A percentile compares a stretch with the other conserved stretches of the same genome.
These are phyloP conservation scores for Paraconiothyrium brasiliense DNA, from an alignment of 2,329 filamentous ascomycete species.

Conservation along the genomic window DNA sequence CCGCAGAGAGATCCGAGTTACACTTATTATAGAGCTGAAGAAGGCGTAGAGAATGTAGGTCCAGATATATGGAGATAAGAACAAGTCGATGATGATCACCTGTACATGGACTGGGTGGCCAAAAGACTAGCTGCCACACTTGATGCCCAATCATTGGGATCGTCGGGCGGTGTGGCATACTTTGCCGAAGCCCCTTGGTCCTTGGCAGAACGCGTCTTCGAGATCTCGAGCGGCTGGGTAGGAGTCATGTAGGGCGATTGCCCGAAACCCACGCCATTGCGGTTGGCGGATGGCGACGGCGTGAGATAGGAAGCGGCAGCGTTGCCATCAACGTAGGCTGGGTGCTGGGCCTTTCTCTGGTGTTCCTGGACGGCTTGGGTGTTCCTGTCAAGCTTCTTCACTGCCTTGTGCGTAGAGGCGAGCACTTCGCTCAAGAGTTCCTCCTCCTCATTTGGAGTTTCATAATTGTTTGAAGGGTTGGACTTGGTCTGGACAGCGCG, in stretches of 20 bases:
- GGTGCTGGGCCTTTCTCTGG: conserved; percentile 56
- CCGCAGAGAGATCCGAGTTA: conserved; percentile 40
- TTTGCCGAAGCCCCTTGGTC: conserved; percentile 66
- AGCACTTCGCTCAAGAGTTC: conserved; percentile 92
- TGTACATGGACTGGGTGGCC: conserved; percentile 49
- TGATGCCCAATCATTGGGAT: conserved; percentile 90
- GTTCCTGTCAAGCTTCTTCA: conserved; percentile 72
- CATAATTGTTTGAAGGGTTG: conserved; percentile 84
- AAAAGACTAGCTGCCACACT: conserved; percentile 78
- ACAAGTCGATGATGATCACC: conserved; percentile 33
- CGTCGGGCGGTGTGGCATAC: conserved; percentile 95
- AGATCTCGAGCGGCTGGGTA: conserved; percentile 76
- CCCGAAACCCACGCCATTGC: conserved; percentile 79
- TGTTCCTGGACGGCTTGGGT: conserved; percentile 40
- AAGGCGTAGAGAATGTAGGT: conserved; percentile 39
- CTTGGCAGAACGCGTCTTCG: conserved; percentile 53
- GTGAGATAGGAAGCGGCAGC: conserved; percentile 71
- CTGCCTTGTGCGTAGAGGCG: conserved; percentile 77
- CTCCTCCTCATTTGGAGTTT: conserved; percentile 95
- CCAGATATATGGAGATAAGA: conserved; percentile 23
- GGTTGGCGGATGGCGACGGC: conserved; percentile 82
- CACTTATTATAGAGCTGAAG: conserved; percentile 41
- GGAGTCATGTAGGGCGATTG: conserved; percentile 68
- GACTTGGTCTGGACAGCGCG: conserved; percentile 75
- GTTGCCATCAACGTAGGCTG: conserved; percentile 69